Evolutionary conservation across 1,284 basidiomycete species (phyloP).

Genomic region (Leccinum subspadiceum): DNA sequence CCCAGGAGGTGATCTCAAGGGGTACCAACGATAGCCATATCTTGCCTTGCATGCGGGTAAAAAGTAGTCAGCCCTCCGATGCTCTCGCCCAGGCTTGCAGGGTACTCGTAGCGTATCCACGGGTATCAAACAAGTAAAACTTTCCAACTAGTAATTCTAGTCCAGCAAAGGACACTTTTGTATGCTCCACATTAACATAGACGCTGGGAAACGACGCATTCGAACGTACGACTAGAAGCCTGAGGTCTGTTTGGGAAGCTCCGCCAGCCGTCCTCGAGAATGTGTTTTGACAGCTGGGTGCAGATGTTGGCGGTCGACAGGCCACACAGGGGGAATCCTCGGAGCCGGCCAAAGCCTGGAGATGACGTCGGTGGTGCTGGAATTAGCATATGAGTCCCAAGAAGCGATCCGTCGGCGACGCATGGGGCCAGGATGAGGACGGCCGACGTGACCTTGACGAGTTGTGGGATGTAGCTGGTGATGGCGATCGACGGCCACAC

Average conservation of each 20-base stretch:
- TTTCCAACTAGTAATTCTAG: constrained; percentile 76
- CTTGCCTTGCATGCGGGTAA: constrained; percentile 42
- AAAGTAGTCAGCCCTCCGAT: no score
- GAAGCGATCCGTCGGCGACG: no score
- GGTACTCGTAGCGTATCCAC: constrained; percentile 54
- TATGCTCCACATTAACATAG: neutral
- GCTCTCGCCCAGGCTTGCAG: neutral
- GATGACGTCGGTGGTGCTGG: no score
- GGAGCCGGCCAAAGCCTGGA: no score
- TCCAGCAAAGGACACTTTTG: constrained; percentile 67
- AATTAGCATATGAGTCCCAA: no score
- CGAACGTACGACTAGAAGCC: constrained; percentile 33
- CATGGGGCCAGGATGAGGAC: no score
- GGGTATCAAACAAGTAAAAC: constrained; percentile 65
- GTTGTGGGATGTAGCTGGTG: constrained; percentile 62
- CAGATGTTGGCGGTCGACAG: no score
- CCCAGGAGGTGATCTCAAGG: constrained; percentile 58
- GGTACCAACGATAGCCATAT: constrained; percentile 69
- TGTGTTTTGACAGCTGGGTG: no score
- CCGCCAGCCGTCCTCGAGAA: no score
- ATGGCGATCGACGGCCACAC: constrained; percentile 56
- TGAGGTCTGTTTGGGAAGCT: no score
- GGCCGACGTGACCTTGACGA: constrained; percentile 67
- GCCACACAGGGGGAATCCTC: no score
- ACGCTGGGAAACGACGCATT: neutral